Evolutionary conservation across 371 early-diverging fungal species (phyloP).

Genomic region (Mucor indicus): DNA sequence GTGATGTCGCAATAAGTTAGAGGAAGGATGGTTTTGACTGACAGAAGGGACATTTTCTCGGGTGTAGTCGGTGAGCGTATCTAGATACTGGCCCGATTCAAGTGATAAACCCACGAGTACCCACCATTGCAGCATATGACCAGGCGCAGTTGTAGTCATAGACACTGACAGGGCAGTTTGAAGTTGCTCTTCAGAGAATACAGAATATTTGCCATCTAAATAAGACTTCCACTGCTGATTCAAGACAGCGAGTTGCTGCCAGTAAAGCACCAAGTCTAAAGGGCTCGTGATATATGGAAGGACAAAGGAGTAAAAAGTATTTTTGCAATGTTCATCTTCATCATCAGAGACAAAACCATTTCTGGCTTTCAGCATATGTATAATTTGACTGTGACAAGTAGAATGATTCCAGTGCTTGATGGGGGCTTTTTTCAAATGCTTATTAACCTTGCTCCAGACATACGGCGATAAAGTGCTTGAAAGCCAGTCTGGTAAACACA

Average conservation of each 20-base stretch:
- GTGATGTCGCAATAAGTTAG: slow-evolving; percentile 23
- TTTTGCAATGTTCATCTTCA: slow-evolving; percentile 13
- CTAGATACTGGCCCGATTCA: slow-evolving; percentile 15
- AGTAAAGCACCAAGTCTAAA: slow-evolving; percentile 28
- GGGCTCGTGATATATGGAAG: slow-evolving; percentile 32
- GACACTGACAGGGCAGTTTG: slow-evolving; percentile 7
- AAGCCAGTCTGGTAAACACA: slow-evolving; percentile 16
- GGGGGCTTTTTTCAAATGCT: neutral
- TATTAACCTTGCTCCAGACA: slow-evolving; percentile 10
- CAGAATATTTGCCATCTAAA: slow-evolving; percentile 9
- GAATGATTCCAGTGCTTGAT: slow-evolving; percentile 6
- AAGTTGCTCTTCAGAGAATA: slow-evolving; percentile 13
- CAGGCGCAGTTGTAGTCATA: slow-evolving; percentile 19
- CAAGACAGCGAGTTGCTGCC: slow-evolving; percentile 22
- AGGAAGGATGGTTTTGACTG: slow-evolving; percentile 14
- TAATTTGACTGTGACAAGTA: slow-evolving; percentile 12
- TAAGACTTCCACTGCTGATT: slow-evolving; percentile 19
- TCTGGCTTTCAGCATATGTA: slow-evolving; percentile 10
- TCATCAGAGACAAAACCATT: slow-evolving; percentile 7
- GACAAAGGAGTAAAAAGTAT: slow-evolving; percentile 30
- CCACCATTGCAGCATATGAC: slow-evolving; percentile 30
- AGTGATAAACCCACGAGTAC: slow-evolving; percentile 24
- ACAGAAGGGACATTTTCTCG: slow-evolving; percentile 6
- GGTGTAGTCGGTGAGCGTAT: slow-evolving; percentile 13
- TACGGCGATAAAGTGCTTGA: neutral